Base-by-base conservation (phyloP, 768 basidiomycete genomes). In the Dendrothele bispora region DNA sequence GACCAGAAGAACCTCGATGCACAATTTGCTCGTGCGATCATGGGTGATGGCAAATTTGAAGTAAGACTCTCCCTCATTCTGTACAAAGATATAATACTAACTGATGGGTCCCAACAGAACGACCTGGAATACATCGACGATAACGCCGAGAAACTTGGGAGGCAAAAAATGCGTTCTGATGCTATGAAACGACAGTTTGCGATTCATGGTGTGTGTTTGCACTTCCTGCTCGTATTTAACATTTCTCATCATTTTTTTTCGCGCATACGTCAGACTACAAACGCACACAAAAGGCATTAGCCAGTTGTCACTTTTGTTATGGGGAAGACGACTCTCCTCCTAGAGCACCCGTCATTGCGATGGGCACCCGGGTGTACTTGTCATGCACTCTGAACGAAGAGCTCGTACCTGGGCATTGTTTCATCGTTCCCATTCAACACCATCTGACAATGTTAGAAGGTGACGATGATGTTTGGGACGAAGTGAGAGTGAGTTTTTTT, bases 111-210 rank as follows among this genome's bases (percentile, higher is more conserved):
- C n/a, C n/a, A 34, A 8, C 46, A 93, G 88, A 86, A 88, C 54
- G 82, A 95, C 57, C 70, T 95, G 26, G 97, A 98, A 38, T 98
- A 98, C 56, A 86, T 97, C 53, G 97, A 99, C 55, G 97, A 98
- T 54, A 95, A 98, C 62, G 94, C 93, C 1, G 95, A 95, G 59
- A 86, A 84, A 55, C 76, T 98, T 0, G 91, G 90, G 30, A 75
- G 95, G 47, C 85, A 92, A 66, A 98, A 95, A 69, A 94, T 98
- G 91, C 88, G 94, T 43, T 84, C 86, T 4, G 95, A 98, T 59
- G 91, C 88, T 18, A 92, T 97, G 87, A 98, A 94, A 64, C 82
- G 95, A 37, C 90, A 93, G 55, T 99, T 98, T 64, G 97, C 97
- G 11, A 90, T 99, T 53, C 83, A 98, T 49, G 95, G 94, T 91